These are phyloP conservation scores for Cutaneotrichosporon sp. DNA, from an alignment of 1,284 basidiomycete genomes.

Conservation along the genomic window DNA sequence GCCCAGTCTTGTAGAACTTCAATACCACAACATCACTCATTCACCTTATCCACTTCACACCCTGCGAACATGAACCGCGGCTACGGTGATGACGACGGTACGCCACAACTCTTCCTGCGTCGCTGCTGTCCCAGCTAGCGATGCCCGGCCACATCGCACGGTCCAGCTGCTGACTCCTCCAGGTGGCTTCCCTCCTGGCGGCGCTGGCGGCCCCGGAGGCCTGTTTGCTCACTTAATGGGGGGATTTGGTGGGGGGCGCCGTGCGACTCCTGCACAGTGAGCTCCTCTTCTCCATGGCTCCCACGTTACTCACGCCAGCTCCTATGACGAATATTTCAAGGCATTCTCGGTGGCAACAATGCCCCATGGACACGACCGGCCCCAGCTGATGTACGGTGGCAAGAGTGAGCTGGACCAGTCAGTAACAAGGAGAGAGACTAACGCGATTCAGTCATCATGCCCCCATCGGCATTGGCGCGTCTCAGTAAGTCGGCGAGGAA, in stretches of 20 bases:
- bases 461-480: conserved; percentile 86
- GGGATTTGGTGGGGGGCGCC: conserved; percentile 26
- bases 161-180: background rate
- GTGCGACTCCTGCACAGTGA: conserved; percentile 31
- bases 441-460: conserved; percentile 79
- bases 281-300: conserved; percentile 15
- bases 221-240: conserved; percentile 39
- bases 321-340: conserved; percentile 54
- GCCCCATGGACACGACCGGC: conserved; percentile 46
- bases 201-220: conserved; percentile 29
- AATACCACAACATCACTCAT: background rate
- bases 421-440: conserved; percentile 7
- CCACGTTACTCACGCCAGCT: conserved; percentile 25
- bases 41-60: background rate
- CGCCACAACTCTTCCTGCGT: background rate
- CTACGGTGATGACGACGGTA: conserved; percentile 48
- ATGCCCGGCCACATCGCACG: background rate
- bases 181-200: background rate
- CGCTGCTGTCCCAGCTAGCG: background rate
- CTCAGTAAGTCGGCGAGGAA: conserved; percentile 60
- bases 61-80: conserved; percentile 49
- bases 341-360: conserved; percentile 54
- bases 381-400: conserved; percentile 68
- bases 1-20: background rate
- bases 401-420: conserved; percentile 69